Evolutionary conservation across 441 rosid species (phyloP), one percentile per base, ranked within the genome.

Genomic region (Breynia disticha): DNA sequence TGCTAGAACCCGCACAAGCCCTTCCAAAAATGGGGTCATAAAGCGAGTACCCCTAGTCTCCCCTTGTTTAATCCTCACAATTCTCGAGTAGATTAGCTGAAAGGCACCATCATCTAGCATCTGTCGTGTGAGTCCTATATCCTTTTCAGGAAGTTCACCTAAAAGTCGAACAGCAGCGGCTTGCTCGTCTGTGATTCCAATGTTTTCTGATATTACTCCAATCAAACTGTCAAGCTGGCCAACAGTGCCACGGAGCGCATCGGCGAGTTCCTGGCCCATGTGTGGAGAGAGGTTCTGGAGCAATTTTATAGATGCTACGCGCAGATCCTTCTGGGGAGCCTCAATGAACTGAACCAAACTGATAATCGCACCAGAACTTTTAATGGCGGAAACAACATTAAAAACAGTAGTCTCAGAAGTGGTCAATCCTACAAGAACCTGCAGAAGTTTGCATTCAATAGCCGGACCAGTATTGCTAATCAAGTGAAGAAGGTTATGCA

Each of bases 381-480:
- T 93, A 61, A 88, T 84, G 38, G 95, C 95, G 49, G 94, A 63
- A 48, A 86, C 97, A 13, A 88, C 87, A 11, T 81, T 79, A 28
- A 67, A 24, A 60, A 88, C 93, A 42, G 97, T 69, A 54, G 72
- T 62, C n/a, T 69, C 72, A 43, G 80, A 79, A 62, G 35, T 63
- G 10, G 95, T 86, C 57, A 93, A 84, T 63, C 98, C 98, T 52
- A 84, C 95, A 51, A 93, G 98, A 70, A 93, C 95, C 76, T 88
- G 97, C 60, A 93, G 74, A 57, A 93, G 95, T 61, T 93, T 86
- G 83, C 98, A 86, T 68, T 84, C 97, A 42, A 93, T 86, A 24
- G 91, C 77, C 37, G 98, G 98, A 63, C 97, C 98, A 0, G 98
- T 93, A 76, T 93, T 86, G 79, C 95, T 93, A 57, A 93, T 88